These are phyloP conservation scores for Phaeosphaeriaceae sp. DNA, from an alignment of 2,329 filamentous ascomycete species.

Conservation along the genomic window DNA sequence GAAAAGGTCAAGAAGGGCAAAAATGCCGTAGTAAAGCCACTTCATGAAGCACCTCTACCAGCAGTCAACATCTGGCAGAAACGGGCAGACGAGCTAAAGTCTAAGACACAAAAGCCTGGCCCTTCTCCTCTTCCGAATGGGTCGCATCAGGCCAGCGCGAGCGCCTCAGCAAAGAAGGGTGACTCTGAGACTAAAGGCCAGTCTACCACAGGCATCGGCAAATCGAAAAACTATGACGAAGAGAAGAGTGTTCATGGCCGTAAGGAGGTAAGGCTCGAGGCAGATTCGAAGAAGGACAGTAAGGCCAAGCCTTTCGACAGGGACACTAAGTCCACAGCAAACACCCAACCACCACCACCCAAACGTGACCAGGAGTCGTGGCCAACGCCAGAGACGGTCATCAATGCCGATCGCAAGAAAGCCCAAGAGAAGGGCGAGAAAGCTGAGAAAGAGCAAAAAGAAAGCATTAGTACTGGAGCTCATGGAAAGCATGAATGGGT, in stretches of 20 bases:
- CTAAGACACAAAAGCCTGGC: slow-evolving; percentile 57
- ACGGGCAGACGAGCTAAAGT: slow-evolving; percentile 69
- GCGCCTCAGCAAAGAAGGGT: slow-evolving; percentile 30
- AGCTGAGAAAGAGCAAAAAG: slow-evolving; percentile 69
- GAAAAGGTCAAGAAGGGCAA: slow-evolving; percentile 59
- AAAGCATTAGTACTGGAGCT: slow-evolving; percentile 42
- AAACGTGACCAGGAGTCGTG: slow-evolving; percentile 80
- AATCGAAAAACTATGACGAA: slow-evolving; percentile 34
- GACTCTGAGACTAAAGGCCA: slow-evolving; percentile 30
- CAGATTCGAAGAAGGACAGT: slow-evolving; percentile 34
- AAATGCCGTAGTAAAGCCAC: slow-evolving; percentile 59
- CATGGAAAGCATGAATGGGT: slow-evolving; percentile 85
- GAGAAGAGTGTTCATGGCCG: slow-evolving; percentile 30
- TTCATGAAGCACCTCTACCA: slow-evolving; percentile 83
- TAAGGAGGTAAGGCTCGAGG: slow-evolving; percentile 34
- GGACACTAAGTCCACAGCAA: slow-evolving; percentile 27
- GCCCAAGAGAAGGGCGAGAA: slow-evolving; percentile 70
- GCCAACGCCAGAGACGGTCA: slow-evolving; percentile 86
- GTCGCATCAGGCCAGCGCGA: slow-evolving; percentile 8
- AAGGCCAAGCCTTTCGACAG: slow-evolving; percentile 39
- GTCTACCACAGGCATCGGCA: slow-evolving; percentile 21
- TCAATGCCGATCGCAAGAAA: slow-evolving; percentile 79
- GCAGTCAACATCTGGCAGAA: slow-evolving; percentile 88
- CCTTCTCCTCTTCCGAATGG: slow-evolving; percentile 45
- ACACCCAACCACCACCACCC: slow-evolving; percentile 62